A percentile compares a stretch with the other conserved stretches of the same genome.
Conservation (phyloP, 208 protist genomes). For the Leptomonas pyrrhocoris region DNA sequence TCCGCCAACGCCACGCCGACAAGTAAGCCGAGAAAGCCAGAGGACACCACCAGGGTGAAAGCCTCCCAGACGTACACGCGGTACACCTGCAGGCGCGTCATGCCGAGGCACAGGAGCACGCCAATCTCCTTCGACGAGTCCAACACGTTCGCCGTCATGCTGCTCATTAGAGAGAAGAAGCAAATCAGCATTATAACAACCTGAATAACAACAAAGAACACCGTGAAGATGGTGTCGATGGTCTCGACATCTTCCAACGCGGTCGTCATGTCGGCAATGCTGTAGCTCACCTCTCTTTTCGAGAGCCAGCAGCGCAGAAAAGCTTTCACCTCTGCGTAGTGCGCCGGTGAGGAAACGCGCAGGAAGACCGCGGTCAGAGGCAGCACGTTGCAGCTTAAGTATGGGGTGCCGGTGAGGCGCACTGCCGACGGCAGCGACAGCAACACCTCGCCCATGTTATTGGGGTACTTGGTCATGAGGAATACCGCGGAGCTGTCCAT, state of each 20-base stretch:
- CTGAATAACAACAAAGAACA: constrained; percentile 91
- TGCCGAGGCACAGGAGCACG: constrained; percentile 88
- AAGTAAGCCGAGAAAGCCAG: constrained; percentile 86
- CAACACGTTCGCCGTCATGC: constrained; percentile 88
- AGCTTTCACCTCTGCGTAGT: constrained; percentile 19
- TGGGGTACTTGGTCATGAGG: constrained; percentile 47
- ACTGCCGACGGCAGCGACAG: constrained; percentile 19
- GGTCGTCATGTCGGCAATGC: constrained; percentile 22
- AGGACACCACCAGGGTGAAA: constrained; percentile 89
- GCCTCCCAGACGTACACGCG: constrained; percentile 95
- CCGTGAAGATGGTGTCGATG: constrained; percentile 68
- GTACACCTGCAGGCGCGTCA: constrained; percentile 63
- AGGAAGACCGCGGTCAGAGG: constrained; percentile 12
- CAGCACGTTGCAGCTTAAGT: constrained; percentile 29
- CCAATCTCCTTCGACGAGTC: constrained; percentile 95
- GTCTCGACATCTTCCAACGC: constrained; percentile 32
- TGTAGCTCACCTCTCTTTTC: not conserved
- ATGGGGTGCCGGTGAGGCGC: constrained; percentile 18
- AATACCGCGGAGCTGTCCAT: constrained; percentile 46
- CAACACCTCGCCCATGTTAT: constrained; percentile 39
- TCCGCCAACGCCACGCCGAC: constrained; percentile 85
- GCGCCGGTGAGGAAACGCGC: constrained; percentile 17
- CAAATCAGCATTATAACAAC: constrained; percentile 89
- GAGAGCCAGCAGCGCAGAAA: constrained; percentile 18
- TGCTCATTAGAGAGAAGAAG: constrained; percentile 93